Evolutionary conservation across 139 green algal species (phyloP), one percentile per base, ranked within the genome.

Genomic region (Raphidocelis subcapitata): DNA sequence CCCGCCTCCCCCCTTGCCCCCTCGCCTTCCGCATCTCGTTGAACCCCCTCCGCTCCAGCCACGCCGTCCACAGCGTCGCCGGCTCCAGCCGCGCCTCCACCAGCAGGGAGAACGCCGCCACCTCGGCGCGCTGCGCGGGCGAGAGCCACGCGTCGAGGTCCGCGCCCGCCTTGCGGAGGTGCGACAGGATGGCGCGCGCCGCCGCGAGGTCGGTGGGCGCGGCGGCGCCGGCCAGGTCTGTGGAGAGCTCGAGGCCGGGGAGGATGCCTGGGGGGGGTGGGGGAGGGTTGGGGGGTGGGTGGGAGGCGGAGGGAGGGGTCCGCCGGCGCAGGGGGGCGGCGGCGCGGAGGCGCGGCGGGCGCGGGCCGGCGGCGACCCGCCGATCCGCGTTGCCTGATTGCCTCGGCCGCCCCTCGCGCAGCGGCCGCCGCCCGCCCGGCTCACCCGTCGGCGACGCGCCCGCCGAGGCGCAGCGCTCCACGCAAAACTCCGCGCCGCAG

Each of bases 71-170:
- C 16, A 69, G 62, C 1, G 78, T 86, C 12, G 88, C 88, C 24
- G 69, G 60, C 21, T 89, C 81, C 8, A 93, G 79, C 59, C 62
- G 65, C 10, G 33, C 61, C 46, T 85, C 44, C 18, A 91, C 57
- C 12, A 91, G 69, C 0, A 60, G 47, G 0, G 29, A 33, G 59
- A 86, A 90, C 15, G 88, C 88, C n/a, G 84, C 67, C 56, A 80
- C 60, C 29, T 87, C 80, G 5, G 80, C 84, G 0, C 60, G 67
- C 66, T 89, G 79, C 4, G 71, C 63, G 0, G 65, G 24, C 2
- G 59, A 76, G 59, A 92, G 76, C 20, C 62, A 57, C 3, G 60
- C 51, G 63, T 92, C 87, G 28, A 92, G 77, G 62, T 92, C 84
- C 12, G 31, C 26, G 29, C 59, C 24, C 20, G 24, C 29, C 59